These are phyloP conservation scores for Anthracocystis panici-leucophaei DNA, from an alignment of 1,284 basidiomycete genomes.

Conservation along the genomic window DNA sequence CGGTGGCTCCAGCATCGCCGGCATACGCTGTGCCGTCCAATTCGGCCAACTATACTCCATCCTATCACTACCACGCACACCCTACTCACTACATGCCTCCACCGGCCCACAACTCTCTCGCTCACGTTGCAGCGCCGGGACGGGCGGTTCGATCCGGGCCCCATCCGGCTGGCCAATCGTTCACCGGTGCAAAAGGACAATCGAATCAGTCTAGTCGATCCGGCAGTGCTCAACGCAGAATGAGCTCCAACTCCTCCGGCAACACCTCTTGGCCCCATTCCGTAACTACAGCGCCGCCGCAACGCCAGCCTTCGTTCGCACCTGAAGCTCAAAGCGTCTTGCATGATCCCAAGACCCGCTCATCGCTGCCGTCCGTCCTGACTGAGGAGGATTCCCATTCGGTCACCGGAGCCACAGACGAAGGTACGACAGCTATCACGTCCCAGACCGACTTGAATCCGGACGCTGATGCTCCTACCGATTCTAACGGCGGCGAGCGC, in stretches of 20 bases:
- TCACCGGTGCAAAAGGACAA: conserved; percentile 3
- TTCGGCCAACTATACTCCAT: conserved; percentile 15
- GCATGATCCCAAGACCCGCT: neutral
- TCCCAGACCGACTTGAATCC: conserved; percentile 10
- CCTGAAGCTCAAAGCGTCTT: conserved; percentile 1
- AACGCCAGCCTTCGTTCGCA: conserved; percentile 12
- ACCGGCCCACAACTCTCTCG: conserved; percentile 18
- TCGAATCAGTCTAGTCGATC: conserved; percentile 22
- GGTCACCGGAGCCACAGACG: neutral
- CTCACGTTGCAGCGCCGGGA: conserved; percentile 8
- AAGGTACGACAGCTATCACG: neutral
- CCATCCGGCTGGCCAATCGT: neutral
- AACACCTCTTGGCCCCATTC: conserved; percentile 22
- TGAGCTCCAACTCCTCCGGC: conserved; percentile 34
- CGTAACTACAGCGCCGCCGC: conserved; percentile 12
- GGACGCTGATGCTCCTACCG: conserved; percentile 9
- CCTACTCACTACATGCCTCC: conserved; percentile 20
- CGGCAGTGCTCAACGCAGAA: conserved; percentile 9
- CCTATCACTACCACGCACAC: conserved; percentile 24
- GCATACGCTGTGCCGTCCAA: conserved; percentile 19
- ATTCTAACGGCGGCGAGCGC: conserved; percentile 22
- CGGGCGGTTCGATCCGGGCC: conserved; percentile 17
- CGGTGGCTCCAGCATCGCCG: conserved; percentile 4
- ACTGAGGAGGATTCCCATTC: neutral
- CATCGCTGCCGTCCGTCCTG: conserved; percentile 6